These are phyloP conservation scores for Coprinellus micaceus DNA, from an alignment of 768 basidiomycete species.

Conservation along the genomic window DNA sequence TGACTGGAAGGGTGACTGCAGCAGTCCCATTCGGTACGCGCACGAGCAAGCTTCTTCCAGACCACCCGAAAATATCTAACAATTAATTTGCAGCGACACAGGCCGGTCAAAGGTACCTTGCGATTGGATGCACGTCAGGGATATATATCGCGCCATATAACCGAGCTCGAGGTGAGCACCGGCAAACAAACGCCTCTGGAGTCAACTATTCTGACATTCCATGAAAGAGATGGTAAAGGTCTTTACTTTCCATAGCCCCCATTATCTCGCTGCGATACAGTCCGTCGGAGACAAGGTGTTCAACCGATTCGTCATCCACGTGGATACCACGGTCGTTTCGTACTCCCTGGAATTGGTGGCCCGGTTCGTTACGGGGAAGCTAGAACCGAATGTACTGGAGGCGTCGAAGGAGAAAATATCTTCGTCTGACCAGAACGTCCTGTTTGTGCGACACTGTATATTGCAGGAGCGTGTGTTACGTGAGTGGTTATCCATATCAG, in stretches of 20 bases:
- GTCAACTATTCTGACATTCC: no score
- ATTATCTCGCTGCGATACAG: slow-evolving; percentile 55
- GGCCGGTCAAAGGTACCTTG: slow-evolving; percentile 40
- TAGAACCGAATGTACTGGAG: slow-evolving; percentile 43
- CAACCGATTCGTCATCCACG: slow-evolving; percentile 67
- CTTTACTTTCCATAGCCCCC: slow-evolving; percentile 46
- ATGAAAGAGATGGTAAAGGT: slow-evolving; percentile 65
- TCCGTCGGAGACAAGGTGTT: slow-evolving; percentile 38
- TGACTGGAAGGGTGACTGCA: slow-evolving; percentile 56
- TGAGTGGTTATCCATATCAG: slow-evolving; percentile 29
- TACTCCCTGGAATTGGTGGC: slow-evolving; percentile 73
- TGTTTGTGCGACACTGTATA: slow-evolving; percentile 58
- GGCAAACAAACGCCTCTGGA: no score
- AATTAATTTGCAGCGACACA: slow-evolving; percentile 24
- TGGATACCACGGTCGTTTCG: slow-evolving; percentile 52
- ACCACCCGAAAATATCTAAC: no score
- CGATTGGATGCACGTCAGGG: slow-evolving; percentile 63
- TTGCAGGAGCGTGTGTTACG: slow-evolving; percentile 54
- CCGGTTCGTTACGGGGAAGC: slow-evolving; percentile 49
- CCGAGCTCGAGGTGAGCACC: slow-evolving; percentile 43
- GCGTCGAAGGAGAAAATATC: slow-evolving; percentile 62
- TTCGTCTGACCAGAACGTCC: slow-evolving; percentile 47
- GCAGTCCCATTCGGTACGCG: slow-evolving; percentile 64
- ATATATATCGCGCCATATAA: slow-evolving; percentile 61
- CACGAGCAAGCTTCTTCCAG: no score